Base-by-base conservation (phyloP, 225 moss, liverwort and hornwort species). In the Climacium dendroides region DNA sequence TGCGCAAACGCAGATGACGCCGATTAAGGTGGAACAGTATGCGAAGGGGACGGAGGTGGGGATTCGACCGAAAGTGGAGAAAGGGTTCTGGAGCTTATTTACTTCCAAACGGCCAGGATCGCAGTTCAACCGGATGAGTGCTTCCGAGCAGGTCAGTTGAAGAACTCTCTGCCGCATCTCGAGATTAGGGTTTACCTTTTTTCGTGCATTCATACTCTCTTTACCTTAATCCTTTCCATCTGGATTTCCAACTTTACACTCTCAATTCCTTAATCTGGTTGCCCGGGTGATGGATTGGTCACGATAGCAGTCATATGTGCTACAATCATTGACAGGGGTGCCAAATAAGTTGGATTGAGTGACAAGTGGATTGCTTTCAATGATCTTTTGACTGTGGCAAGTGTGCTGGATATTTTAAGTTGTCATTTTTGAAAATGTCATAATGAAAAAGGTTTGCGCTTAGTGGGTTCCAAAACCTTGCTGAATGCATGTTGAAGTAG, bases 41-140 rank as follows among this genome's bases (percentile, higher is more conserved):
- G 80, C 81, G 50, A 91, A 86, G 65, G 48, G 50, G 73, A 35
- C 79, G 15, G 82, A 72, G 61, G 25, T n/a, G 79, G 78, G 62
- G 69, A 87, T 61, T 16, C 35, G 54, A 17, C 91, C 84, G n/a
- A 94, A 91, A 82, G 87, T 94, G 64, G 94, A 89, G 83, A 89
- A 78, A 67, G 90, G 87, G 24, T 91, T 94, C 89, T 92, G 94
- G 91, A 87, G 87, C 37, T 81, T 94, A 37, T 94, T 88, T n/a
- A 92, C 85, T 79, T 67, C 72, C 80, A 91, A 86, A 82, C 87
- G 81, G 20, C 55, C 84, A 13, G n/a, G 83, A 9, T 92, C 90
- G 34, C 77, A 62, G 59, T 93, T 90, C 88, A 93, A 90, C 85
- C 77, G 86, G 32, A 87, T 85, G 50, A 90, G 92, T 64, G 87